These are phyloP conservation scores for Rhizophlyctis rosea DNA, from an alignment of 192 early-diverging fungal genomes.

Conservation along the genomic window DNA sequence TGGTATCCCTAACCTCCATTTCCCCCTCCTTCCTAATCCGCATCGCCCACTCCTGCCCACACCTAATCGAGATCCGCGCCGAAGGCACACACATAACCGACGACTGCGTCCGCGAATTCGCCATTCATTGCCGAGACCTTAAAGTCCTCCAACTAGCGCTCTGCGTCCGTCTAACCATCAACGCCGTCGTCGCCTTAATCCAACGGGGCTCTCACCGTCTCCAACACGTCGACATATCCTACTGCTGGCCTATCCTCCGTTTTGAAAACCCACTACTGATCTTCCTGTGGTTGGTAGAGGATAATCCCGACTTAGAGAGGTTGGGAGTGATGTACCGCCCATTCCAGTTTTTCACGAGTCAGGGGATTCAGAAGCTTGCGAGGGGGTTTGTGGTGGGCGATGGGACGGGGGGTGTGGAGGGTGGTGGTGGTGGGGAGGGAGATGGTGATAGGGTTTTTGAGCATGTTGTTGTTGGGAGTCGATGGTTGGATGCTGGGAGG, in stretches of 20 bases:
- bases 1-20: neutral
- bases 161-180: neutral
- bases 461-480: constrained; percentile 1
- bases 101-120: neutral
- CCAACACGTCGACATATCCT: neutral
- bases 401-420: neutral
- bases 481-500: neutral
- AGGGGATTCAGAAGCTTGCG: neutral
- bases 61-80: neutral
- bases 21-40: neutral
- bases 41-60: neutral
- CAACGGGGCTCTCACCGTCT: neutral
- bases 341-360: neutral
- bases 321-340: neutral
- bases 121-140: neutral
- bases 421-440: neutral
- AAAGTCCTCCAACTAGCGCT: neutral
- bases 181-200: neutral
- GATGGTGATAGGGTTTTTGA: neutral
- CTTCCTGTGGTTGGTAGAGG: neutral
- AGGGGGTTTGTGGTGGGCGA: neutral
- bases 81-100: neutral
- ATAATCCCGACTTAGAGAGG: neutral
- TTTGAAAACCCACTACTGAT: neutral
- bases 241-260: neutral